Evolutionary conservation across 1,284 basidiomycete genomes (phyloP), one percentile per base, ranked within the genome.

Genomic region (Austroboletus novae-zelandiae): DNA sequence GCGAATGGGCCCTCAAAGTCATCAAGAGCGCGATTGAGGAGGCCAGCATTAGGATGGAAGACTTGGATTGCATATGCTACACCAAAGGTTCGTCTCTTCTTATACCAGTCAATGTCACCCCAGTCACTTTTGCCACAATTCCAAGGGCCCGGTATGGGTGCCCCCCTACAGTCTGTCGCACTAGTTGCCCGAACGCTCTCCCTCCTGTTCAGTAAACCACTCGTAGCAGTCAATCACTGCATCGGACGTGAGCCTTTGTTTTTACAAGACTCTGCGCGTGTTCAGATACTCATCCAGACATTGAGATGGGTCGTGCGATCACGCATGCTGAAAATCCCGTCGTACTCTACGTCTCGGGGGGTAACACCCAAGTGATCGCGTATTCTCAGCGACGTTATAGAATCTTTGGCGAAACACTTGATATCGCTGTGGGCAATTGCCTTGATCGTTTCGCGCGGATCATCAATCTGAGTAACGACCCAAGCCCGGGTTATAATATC

Each of bases 361-460:
- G 97, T 10, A 99, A 99, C 71, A 99, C 97, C 0, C 97, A 99
- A 71, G 95, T 99, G 31, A 98, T 99, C 57, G 97, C 97, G 1
- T 99, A 99, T 69, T 97, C 94, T 17, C 89, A 93, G 58, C 93
- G 98, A 65, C 83, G 93, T 55, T 99, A 99, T 68, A 84, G 97
- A 41, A 99, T 99, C 58, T 99, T 99, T 68, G 97, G 97, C 25
- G 97, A 99, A 72, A 99, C 97, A 11, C 80, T 99, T 45, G 97
- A 99, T 65, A 99, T 99, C 54, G 97, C 97, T 10, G 95, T 99
- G 25, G 97, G 97, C 30, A 99, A 99, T 71, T 99, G 96, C 66
- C 77, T 99, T 25, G 97, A 99, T 70, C 84, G 97, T 4, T 99
- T 99, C 64, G 97, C 97, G 0, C 78, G 97, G 29, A 93, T 97